A percentile compares a stretch with the other conserved stretches of the same genome.
These are phyloP conservation scores for Oryza officinalis DNA, from an alignment of 176 grass and related monocot genomes.

Conservation along the genomic window DNA sequence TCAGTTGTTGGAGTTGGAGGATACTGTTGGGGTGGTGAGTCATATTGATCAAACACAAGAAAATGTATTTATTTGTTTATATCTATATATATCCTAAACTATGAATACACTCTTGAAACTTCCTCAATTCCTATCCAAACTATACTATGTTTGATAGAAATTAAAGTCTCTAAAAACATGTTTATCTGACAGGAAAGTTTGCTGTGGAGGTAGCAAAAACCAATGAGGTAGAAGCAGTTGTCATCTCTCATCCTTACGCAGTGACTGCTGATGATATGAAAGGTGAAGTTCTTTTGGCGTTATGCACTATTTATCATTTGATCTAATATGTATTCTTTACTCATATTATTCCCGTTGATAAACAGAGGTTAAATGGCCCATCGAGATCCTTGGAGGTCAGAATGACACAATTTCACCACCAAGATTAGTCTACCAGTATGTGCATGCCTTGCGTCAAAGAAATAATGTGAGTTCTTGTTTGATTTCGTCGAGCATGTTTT, in stretches of 20 bases:
- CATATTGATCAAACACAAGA: not conserved
- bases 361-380: constrained; percentile 31
- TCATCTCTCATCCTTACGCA: constrained; percentile 26
- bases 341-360: not conserved
- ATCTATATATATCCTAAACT: too few species aligned
- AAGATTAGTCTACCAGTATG: not conserved
- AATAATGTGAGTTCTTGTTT: not conserved
- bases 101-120: too few species aligned
- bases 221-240: constrained; percentile 13
- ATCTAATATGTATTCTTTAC: not conserved
- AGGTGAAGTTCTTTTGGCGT: not conserved
- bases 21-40: constrained; percentile 47
- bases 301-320: too few species aligned
- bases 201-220: constrained; percentile 28
- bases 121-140: too few species aligned
- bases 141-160: too few species aligned
- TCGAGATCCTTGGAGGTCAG: constrained; percentile 44
- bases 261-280: constrained; percentile 38
- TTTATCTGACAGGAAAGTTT: constrained; percentile 21
- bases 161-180: not conserved
- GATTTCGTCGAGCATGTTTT: not conserved
- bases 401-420: constrained; percentile 20
- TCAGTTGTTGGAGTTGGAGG: constrained; percentile 21
- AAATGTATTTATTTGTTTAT: too few species aligned
- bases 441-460: constrained; percentile 11